phyloP scores from a whole-genome alignment of 2,329 filamentous ascomycete species.

The Magnaporthiopsis poae region DNA sequence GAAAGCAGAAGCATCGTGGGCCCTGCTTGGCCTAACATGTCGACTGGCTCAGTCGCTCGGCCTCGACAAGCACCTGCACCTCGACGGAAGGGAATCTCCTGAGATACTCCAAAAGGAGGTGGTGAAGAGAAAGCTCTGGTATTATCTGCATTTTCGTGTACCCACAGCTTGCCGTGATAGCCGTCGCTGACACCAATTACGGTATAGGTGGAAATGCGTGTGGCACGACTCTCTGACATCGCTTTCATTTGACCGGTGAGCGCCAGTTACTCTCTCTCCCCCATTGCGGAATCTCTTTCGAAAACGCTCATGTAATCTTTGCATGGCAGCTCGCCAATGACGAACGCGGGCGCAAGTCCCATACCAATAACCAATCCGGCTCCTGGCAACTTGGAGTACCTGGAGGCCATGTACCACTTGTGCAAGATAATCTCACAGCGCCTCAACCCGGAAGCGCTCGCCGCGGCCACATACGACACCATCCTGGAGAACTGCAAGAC shows the following conservation, averaged over 20 bases:
- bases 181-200: not conserved
- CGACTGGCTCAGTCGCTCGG: constrained; percentile 56
- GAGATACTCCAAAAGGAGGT: constrained; percentile 43
- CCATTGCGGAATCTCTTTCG: not conserved
- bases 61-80: constrained; percentile 40
- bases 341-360: constrained; percentile 46
- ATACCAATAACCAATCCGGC: constrained; percentile 37
- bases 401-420: constrained; percentile 57
- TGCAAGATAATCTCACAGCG: constrained; percentile 51
- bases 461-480: constrained; percentile 39
- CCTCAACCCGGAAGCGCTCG: constrained; percentile 44
- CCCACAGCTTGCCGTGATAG: not conserved
- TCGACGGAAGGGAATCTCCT: constrained; percentile 36
- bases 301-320: not conserved
- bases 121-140: constrained; percentile 48
- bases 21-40: constrained; percentile 52
- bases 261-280: not conserved
- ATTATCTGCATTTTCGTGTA: constrained; percentile 6
- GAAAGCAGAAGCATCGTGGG: constrained; percentile 61
- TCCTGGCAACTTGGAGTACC: constrained; percentile 44
- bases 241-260: constrained; percentile 53
- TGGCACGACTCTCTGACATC: constrained; percentile 60
- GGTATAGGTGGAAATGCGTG: constrained; percentile 46
- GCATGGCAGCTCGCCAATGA: constrained; percentile 46
- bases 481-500: constrained; percentile 50